These are phyloP conservation scores for Crithidia expoeki DNA, from an alignment of 208 protist species.

Conservation along the genomic window DNA sequence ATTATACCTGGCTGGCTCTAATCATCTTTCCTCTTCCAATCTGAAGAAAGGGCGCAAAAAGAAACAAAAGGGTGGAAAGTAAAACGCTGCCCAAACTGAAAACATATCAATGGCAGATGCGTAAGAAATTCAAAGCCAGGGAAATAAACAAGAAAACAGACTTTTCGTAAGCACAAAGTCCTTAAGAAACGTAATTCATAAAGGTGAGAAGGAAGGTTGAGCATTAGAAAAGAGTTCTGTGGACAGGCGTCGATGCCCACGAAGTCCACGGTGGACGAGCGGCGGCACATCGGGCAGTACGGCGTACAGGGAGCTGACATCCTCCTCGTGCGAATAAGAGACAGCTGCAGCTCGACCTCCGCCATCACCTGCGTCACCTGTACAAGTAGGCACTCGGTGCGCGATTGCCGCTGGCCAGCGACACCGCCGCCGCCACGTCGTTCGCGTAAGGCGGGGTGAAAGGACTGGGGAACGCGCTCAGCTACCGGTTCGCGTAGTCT, in stretches of 20 bases:
- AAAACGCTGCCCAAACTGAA: neutral
- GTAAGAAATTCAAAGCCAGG: neutral
- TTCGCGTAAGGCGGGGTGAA: neutral
- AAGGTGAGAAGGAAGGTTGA: neutral
- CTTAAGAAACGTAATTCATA: neutral
- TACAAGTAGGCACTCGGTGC: neutral
- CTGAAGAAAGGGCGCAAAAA: neutral
- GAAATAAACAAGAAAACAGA: neutral
- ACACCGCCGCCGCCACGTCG: neutral
- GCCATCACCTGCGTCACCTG: neutral
- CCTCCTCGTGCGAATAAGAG: neutral
- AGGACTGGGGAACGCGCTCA: neutral
- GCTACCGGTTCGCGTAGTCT: too few relatives aligned
- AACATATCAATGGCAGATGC: neutral
- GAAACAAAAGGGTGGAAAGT: neutral
- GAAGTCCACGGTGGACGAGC: conserved; percentile 17
- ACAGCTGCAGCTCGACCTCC: neutral
- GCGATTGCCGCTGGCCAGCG: neutral
- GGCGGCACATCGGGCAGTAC: neutral
- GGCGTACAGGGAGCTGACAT: neutral
- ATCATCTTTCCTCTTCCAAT: neutral
- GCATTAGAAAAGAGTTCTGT: neutral
- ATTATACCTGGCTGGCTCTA: neutral
- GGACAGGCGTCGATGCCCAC: neutral
- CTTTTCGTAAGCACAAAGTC: too few relatives aligned